A percentile compares a stretch with the other conserved stretches of the same genome.
Conservation (phyloP, 1,284 basidiomycete species). For the Cutaneotrichosporon sp. region DNA sequence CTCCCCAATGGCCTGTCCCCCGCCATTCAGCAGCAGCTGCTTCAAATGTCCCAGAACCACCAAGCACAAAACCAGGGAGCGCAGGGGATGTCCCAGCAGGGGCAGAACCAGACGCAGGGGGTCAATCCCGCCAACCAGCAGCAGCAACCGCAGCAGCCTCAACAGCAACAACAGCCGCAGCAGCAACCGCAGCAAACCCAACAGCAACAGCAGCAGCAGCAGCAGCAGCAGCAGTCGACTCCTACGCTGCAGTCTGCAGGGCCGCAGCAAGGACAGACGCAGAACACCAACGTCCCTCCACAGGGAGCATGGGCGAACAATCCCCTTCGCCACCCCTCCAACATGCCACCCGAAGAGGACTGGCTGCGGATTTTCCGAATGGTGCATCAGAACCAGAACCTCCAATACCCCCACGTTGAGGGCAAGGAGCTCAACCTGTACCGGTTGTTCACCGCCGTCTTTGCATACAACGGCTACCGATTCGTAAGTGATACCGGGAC, state of each 20-base stretch:
- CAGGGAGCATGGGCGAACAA: background rate
- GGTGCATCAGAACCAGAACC: slow-evolving; percentile 8
- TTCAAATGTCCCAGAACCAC: slow-evolving; percentile 9
- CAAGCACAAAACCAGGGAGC: slow-evolving; percentile 2
- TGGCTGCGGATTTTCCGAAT: slow-evolving; percentile 11
- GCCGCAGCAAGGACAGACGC: background rate
- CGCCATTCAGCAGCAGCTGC: slow-evolving; percentile 13
- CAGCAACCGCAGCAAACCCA: background rate
- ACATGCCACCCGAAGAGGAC: slow-evolving; percentile 10
- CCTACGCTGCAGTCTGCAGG: slow-evolving; percentile 4
- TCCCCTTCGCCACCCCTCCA: slow-evolving; percentile 1
- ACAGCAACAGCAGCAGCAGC: slow-evolving; percentile 1
- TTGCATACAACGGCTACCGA: slow-evolving; percentile 16
- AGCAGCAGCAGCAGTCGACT: slow-evolving; percentile 10
- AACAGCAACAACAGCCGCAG: slow-evolving; percentile 2
- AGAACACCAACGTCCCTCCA: background rate
- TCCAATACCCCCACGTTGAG: slow-evolving; percentile 14
- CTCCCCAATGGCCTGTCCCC: slow-evolving; percentile 5
- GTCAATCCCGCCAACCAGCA: slow-evolving; percentile 5
- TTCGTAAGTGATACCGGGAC: slow-evolving; percentile 5
- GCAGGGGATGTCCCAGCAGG: background rate
- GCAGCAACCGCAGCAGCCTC: slow-evolving; percentile 3
- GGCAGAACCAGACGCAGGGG: slow-evolving; percentile 1
- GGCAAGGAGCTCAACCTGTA: slow-evolving; percentile 17
- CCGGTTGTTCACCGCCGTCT: slow-evolving; percentile 15